Evolutionary conservation across 2,329 filamentous ascomycete species (phyloP).

Genomic region (Cercospora canescens): DNA sequence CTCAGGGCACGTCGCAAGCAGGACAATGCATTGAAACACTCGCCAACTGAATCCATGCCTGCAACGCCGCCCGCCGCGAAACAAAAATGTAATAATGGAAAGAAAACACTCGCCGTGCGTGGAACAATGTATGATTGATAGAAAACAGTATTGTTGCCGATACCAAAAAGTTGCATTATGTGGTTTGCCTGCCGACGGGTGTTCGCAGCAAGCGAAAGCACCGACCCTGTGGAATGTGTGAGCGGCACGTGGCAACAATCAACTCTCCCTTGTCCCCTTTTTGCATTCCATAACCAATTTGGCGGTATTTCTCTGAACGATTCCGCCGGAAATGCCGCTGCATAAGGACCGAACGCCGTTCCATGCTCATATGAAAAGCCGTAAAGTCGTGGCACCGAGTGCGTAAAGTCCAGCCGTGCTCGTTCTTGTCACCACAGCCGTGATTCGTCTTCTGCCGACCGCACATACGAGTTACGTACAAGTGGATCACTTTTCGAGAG

Average conservation of each 20-base stretch:
- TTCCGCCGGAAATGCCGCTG: constrained; percentile 1
- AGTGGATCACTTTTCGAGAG: background rate
- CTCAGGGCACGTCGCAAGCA: constrained; percentile 19
- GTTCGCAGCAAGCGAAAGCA: constrained; percentile 15
- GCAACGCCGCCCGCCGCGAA: background rate
- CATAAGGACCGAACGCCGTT: background rate
- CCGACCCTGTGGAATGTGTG: constrained; percentile 17
- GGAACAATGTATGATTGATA: background rate
- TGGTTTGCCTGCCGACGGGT: constrained; percentile 17
- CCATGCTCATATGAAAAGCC: constrained; percentile 2
- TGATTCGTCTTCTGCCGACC: background rate
- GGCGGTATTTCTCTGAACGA: background rate
- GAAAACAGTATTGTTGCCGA: background rate
- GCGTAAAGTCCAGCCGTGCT: background rate
- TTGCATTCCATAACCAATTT: constrained; percentile 16
- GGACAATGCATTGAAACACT: constrained; percentile 24
- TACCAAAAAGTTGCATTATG: constrained; percentile 1
- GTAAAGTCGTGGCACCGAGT: constrained; percentile 5
- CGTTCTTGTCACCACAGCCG: background rate
- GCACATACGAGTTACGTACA: background rate
- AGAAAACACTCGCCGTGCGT: background rate
- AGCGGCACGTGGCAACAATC: constrained; percentile 25
- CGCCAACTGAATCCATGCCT: background rate
- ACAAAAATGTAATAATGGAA: background rate
- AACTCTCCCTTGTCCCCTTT: background rate